Percentiles rank a stretch among this genome's conserved stretches.
These are phyloP conservation scores for Claviceps paspali DNA, from an alignment of 2,329 filamentous ascomycete genomes.

Conservation along the genomic window DNA sequence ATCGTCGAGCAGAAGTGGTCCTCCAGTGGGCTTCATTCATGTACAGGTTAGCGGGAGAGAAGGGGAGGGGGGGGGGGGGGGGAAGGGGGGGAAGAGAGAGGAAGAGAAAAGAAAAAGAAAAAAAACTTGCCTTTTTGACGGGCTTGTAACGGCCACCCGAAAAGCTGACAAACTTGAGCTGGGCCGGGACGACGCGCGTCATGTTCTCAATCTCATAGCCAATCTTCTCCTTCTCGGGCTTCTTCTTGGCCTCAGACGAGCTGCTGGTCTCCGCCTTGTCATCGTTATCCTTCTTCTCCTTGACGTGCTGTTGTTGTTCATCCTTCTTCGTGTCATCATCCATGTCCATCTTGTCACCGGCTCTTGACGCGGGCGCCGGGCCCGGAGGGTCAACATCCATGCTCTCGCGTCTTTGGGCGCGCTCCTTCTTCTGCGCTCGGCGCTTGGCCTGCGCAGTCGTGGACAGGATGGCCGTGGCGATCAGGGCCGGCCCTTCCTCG, in stretches of 20 bases:
- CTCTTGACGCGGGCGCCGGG: constrained; percentile 41
- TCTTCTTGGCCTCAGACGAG: constrained; percentile 59
- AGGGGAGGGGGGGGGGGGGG: background rate
- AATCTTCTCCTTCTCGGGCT: constrained; percentile 87
- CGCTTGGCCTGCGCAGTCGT: constrained; percentile 96
- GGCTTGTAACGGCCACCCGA: constrained; percentile 81
- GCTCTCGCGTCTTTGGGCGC: constrained; percentile 74
- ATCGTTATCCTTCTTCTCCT: constrained; percentile 28
- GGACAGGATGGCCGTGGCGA: constrained; percentile 88
- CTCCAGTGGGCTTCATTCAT: constrained; percentile 61
- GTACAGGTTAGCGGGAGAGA: too few relatives aligned
- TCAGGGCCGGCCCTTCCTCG: constrained; percentile 83
- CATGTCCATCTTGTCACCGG: constrained; percentile 77
- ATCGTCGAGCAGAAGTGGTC: constrained; percentile 81
- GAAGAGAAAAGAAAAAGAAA: too few relatives aligned
- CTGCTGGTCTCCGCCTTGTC: constrained; percentile 45
- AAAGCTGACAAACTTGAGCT: constrained; percentile 94
- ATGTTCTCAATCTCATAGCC: constrained; percentile 96
- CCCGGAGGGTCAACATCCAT: constrained; percentile 86
- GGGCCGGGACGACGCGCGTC: constrained; percentile 79
- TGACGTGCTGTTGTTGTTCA: constrained; percentile 17
- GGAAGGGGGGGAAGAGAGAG: too few relatives aligned
- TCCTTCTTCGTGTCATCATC: constrained; percentile 49
- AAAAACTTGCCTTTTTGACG: constrained; percentile 57
- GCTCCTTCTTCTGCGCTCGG: constrained; percentile 85